Percentiles rank a stretch among this genome's conserved stretches.
Conservation (phyloP, 2,329 filamentous ascomycete species). For the Diaporthe sp. region DNA sequence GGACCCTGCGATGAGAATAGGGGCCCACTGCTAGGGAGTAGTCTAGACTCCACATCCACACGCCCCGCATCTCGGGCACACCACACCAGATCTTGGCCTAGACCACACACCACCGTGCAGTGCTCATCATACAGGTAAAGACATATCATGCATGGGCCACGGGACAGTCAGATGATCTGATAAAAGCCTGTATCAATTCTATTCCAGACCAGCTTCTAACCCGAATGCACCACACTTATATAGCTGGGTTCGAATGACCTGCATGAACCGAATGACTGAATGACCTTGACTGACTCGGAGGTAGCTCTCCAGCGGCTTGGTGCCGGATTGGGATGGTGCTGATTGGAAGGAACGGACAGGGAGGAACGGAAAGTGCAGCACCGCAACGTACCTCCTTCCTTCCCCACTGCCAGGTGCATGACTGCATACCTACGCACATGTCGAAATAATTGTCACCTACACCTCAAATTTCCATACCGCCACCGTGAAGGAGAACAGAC, state of each 20-base stretch:
- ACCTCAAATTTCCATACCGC: too few relatives aligned
- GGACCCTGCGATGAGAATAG: neutral
- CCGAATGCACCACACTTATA: too few relatives aligned
- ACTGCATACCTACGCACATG: neutral
- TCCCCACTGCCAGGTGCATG: neutral
- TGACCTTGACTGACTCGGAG: neutral
- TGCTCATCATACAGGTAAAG: too few relatives aligned
- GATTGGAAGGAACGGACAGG: too few relatives aligned
- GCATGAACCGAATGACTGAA: neutral
- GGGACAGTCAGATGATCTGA: constrained; percentile 5
- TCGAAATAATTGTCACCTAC: too few relatives aligned
- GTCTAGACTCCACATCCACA: too few relatives aligned
- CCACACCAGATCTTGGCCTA: neutral
- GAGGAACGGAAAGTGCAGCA: too few relatives aligned
- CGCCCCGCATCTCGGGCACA: neutral
- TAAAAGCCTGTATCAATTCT: neutral
- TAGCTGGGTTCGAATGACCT: neutral
- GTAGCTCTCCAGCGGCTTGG: too few relatives aligned
- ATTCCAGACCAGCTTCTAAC: neutral
- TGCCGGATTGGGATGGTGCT: too few relatives aligned
- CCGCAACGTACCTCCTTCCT: too few relatives aligned
- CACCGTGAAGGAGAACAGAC: too few relatives aligned
- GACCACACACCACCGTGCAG: neutral
- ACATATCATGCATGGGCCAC: neutral
- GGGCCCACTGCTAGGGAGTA: neutral